Base-by-base conservation (phyloP, 1,284 basidiomycete genomes). In the Fomitopsis schrenkii region DNA sequence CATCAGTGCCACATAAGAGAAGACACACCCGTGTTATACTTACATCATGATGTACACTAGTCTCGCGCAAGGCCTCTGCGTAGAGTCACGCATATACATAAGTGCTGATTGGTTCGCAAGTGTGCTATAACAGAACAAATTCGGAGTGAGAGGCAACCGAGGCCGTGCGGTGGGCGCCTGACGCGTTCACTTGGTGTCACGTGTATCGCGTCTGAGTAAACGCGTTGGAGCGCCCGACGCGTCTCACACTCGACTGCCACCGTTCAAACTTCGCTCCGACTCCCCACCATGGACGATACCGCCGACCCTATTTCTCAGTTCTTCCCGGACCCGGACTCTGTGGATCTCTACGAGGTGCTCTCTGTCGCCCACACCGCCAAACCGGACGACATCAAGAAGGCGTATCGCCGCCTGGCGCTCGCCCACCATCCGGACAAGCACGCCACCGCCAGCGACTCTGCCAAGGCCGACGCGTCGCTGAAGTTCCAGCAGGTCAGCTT, bases 401-500 rank as follows among this genome's bases (percentile, higher is more conserved):
- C 94, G 0, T 98, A 97, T 77, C 85, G 94, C 50, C 88, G 86
- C 64, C 84, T 88, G 26, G 95, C 95, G 3, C 85, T 98, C 26
- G 70, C 83, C 58, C 85, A 87, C 72, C 95, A 97, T 71, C 95
- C 95, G 5, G 94, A 97, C 78, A 96, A 96, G 72, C 93, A 94
- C 70, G 77, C 85, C 40, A 76, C 78, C 14, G 83, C 90, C 60
- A 77, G 74, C 58, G 83, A 86, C n/a, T 78, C 77, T 40, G 80
- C 83, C 30, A 88, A 87, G 71, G 83, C 84, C 46, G 81, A 83
- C 65, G 86, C 89, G 66, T 84, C 83, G 12, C 78, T 76, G 63
- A 87, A 89, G 73, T 98, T 97, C 71, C 94, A 96, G 70, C 89
- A 93, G 71, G 83, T 97, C 65, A 93, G 95, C 0, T 97, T 95